Conservation (phyloP, 164 flowering plant genomes). For the Houttuynia cordata region DNA sequence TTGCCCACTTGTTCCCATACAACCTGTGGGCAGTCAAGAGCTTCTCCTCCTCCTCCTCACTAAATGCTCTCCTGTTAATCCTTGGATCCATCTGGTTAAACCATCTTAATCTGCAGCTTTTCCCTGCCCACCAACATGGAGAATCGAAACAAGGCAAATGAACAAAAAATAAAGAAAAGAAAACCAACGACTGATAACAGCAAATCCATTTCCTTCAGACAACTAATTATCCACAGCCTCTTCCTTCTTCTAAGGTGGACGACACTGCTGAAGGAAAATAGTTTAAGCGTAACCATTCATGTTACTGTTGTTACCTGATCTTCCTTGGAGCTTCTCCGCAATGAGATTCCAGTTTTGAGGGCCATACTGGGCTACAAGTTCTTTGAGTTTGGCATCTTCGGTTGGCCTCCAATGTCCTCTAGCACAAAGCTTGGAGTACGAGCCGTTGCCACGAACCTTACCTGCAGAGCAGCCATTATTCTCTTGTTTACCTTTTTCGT, state of each 20-base stretch:
- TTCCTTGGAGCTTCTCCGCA: constrained; percentile 61
- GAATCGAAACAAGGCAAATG: too few species aligned
- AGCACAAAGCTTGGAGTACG: constrained; percentile 30
- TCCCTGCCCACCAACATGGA: constrained; percentile 26
- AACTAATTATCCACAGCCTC: too few species aligned
- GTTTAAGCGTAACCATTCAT: too few species aligned
- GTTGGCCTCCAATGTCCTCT: constrained; percentile 81
- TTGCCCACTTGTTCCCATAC: constrained; percentile 73
- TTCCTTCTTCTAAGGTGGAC: too few species aligned
- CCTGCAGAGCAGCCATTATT: constrained; percentile 3
- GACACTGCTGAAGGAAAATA: too few species aligned
- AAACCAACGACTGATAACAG: neutral
- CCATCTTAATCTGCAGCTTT: constrained; percentile 83
- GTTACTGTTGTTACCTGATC: constrained; percentile 85
- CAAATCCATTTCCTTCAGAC: too few species aligned
- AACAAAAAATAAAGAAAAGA: neutral
- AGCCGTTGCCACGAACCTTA: constrained; percentile 7
- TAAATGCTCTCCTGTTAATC: constrained; percentile 55
- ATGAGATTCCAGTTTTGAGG: constrained; percentile 88
- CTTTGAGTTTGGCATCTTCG: constrained; percentile 61
- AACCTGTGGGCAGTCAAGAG: constrained; percentile 44
- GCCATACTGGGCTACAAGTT: constrained; percentile 57
- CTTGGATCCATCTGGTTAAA: constrained; percentile 76
- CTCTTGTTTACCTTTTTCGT: constrained; percentile 2
- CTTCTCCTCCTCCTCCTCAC: constrained; percentile 61